Percentiles rank a stretch among this genome's conserved stretches.
Evolutionary conservation across 2,329 filamentous ascomycete genomes (phyloP).

Genomic region (Exophiala sideris): DNA sequence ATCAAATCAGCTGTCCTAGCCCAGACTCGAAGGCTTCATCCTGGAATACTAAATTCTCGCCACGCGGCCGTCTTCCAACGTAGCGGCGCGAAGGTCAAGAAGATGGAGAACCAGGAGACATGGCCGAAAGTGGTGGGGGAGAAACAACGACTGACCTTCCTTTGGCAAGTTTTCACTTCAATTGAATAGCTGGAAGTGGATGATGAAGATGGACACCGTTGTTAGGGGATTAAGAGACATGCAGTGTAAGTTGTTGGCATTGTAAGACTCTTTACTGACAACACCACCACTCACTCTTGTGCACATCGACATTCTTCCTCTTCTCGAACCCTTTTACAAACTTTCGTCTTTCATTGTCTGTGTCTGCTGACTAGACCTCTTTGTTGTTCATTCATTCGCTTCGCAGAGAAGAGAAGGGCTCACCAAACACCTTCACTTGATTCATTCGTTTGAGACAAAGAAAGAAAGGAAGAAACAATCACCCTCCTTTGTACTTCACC

Average conservation of each 20-base stretch:
- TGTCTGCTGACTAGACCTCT: neutral
- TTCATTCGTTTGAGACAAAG: constrained; percentile 8
- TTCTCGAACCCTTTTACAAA: neutral
- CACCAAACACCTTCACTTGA: neutral
- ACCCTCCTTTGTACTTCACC: neutral
- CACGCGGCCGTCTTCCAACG: constrained; percentile 7
- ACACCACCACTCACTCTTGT: neutral
- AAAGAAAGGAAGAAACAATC: neutral
- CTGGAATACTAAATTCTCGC: constrained; percentile 4
- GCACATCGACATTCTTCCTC: neutral
- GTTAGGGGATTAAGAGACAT: constrained; percentile 3
- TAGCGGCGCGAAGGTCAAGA: constrained; percentile 11
- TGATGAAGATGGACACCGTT: neutral
- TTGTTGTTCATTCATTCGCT: constrained; percentile 1
- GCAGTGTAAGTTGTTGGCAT: constrained; percentile 4
- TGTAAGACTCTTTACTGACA: constrained; percentile 4
- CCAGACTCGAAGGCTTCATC: neutral
- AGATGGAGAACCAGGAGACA: constrained; percentile 8
- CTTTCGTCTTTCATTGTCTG: neutral
- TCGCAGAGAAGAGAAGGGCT: neutral
- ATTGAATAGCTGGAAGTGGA: neutral
- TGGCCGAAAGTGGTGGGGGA: constrained; percentile 1
- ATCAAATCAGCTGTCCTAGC: constrained; percentile 11
- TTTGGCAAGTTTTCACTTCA: constrained; percentile 5
- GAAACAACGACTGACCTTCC: constrained; percentile 10